phyloP scores from a whole-genome alignment of 1,139 yeast genomes.

The Meyerozyma smithsonii region DNA sequence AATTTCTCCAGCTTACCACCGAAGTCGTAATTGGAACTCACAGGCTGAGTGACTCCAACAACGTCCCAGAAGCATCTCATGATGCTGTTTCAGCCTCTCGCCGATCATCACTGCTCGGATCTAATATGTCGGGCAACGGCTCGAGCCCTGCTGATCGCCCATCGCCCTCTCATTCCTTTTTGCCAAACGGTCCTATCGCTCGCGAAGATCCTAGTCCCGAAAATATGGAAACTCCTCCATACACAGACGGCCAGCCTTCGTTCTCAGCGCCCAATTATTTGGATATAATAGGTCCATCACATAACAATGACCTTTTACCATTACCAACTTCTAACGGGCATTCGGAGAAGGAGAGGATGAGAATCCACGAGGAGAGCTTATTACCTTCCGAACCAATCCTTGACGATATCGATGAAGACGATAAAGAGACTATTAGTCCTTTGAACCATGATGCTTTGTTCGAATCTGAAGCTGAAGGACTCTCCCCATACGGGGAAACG shows the following conservation, averaged over 20 bases:
- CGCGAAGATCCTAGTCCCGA: not conserved
- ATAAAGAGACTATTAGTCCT: constrained; percentile 48
- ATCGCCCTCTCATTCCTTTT: constrained; percentile 3
- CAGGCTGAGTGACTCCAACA: constrained; percentile 26
- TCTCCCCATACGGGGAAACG: not conserved
- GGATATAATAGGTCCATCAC: not conserved
- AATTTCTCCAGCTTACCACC: constrained; percentile 72
- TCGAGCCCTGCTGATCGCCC: not conserved
- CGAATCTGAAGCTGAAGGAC: constrained; percentile 11
- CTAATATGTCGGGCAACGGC: constrained; percentile 1
- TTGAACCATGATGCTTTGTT: constrained; percentile 49
- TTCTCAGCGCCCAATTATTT: constrained; percentile 2
- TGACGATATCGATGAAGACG: constrained; percentile 21
- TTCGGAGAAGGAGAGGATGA: constrained; percentile 52
- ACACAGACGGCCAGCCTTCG: not conserved
- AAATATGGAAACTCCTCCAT: constrained; percentile 16
- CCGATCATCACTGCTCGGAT: not conserved
- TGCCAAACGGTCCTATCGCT: not conserved
- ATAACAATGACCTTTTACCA: not conserved
- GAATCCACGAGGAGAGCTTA: constrained; percentile 50
- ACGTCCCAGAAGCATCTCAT: constrained; percentile 7
- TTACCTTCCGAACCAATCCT: constrained; percentile 58
- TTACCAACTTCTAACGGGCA: constrained; percentile 10
- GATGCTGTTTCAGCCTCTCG: not conserved
- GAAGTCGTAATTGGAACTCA: constrained; percentile 80